Base-by-base conservation (phyloP, 371 early-diverging fungal species). In the Mortierella sp. region DNA sequence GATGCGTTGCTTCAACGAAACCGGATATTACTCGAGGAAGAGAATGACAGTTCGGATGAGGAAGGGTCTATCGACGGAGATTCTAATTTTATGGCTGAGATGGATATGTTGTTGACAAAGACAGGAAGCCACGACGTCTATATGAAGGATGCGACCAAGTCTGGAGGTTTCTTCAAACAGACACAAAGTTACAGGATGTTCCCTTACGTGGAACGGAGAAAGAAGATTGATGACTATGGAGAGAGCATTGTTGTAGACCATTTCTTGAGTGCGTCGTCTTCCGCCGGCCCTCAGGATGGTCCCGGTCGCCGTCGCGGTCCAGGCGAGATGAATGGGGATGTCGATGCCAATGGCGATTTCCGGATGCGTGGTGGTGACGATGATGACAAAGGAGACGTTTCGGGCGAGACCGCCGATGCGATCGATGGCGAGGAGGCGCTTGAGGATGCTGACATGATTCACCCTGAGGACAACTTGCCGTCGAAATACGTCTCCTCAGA, bases 191-290 rank as follows among this genome's bases (percentile, higher is more conserved):
- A 90, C 70, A 84, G 89, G 50, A 95, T 96, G 97, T 98, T 93
- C 76, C 98, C 98, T 0, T 93, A 87, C 60, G 72, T 84, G 8
- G 97, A 97, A 61, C 85, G 87, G 50, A 81, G 90, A 56, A 89
- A 90, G 53, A 87, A 88, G 75, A 89, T 93, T 58, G 98, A 97
- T 64, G 97, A 97, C 62, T 98, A 97, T 84, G 98, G 98, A 56
- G 98, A 98, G 79, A 87, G 92, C 6, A 92, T 96, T 72, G 92
- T 93, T 69, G 80, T 87, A 4, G 90, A 91, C 34, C 86, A 89
- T 56, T 94, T 89, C 62, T 71, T 87, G 81, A 85, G 80, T 46
- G 83, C 84, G 1, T 81, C 86, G 0, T 86, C 87, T 15, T 27
- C 41, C 34, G 80, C 59, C 11, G 37, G 37, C 14, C 51, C 60